Conservation (phyloP, 2,329 filamentous ascomycete genomes). For the Arthrobotrys sphaeroides region DNA sequence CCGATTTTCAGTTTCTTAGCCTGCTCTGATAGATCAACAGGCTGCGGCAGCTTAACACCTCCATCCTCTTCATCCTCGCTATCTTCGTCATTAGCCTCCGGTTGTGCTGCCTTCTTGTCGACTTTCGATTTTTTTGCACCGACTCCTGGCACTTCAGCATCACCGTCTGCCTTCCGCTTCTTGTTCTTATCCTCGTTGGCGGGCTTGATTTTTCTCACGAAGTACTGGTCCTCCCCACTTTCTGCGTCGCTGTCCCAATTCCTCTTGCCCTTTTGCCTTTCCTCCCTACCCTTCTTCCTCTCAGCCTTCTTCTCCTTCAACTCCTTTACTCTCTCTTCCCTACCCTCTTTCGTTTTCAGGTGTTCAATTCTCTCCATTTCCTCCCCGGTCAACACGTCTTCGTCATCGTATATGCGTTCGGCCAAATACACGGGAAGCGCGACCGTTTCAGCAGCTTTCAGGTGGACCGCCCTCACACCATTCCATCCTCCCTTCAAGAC, state of each 20-base stretch:
- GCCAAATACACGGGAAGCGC: slow-evolving; percentile 95
- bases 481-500: slow-evolving; percentile 86
- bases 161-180: slow-evolving; percentile 51
- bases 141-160: slow-evolving; percentile 41
- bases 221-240: slow-evolving; percentile 44
- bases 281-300: slow-evolving; percentile 58
- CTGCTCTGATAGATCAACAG: slow-evolving; percentile 49
- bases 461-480: slow-evolving; percentile 82
- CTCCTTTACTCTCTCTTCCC: slow-evolving; percentile 62
- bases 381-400: slow-evolving; percentile 71
- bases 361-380: slow-evolving; percentile 54
- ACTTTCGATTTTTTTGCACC: slow-evolving; percentile 55
- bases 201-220: slow-evolving; percentile 27
- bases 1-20: slow-evolving; percentile 55
- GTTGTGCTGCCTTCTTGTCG: slow-evolving; percentile 41
- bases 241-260: slow-evolving; percentile 51
- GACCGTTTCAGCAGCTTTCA: slow-evolving; percentile 89
- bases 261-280: slow-evolving; percentile 48
- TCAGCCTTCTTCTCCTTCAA: slow-evolving; percentile 65
- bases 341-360: slow-evolving; percentile 57
- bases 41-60: slow-evolving; percentile 28
- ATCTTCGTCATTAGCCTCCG: slow-evolving; percentile 36
- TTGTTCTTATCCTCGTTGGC: slow-evolving; percentile 34
- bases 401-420: slow-evolving; percentile 88
- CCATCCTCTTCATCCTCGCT: slow-evolving; percentile 26